Evolutionary conservation across 129 eudicot genomes (phyloP).

Genomic region (Tagetes patula): DNA sequence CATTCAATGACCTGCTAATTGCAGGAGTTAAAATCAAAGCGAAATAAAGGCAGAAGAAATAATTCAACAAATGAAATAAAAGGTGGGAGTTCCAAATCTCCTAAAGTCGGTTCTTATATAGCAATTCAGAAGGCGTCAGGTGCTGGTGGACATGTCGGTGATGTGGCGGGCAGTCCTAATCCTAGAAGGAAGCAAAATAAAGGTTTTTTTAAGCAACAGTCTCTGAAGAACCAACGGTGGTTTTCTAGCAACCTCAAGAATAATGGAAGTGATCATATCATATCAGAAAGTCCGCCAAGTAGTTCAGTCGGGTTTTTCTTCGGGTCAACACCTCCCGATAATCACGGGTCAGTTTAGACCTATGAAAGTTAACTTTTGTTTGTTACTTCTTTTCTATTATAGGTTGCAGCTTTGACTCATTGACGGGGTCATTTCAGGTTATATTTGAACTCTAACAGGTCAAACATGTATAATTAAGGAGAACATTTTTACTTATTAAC

Average conservation of each 20-base stretch:
- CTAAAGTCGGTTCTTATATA: constrained; percentile 33
- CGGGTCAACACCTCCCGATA: constrained; percentile 96
- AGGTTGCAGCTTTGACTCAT: not conserved
- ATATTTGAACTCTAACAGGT: not conserved
- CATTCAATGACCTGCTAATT: constrained; percentile 12
- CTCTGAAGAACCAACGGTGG: constrained; percentile 53
- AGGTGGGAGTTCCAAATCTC: constrained; percentile 49
- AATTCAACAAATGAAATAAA: constrained; percentile 43
- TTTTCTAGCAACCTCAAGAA: constrained; percentile 55
- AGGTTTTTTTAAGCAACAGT: constrained; percentile 55
- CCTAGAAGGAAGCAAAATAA: constrained; percentile 66
- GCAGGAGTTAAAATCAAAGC: constrained; percentile 70
- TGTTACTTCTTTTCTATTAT: not conserved
- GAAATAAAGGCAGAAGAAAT: constrained; percentile 48
- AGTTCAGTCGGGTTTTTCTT: constrained; percentile 92
- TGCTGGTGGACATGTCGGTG: constrained; percentile 22
- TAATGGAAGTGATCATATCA: constrained; percentile 45
- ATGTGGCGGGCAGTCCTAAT: constrained; percentile 50
- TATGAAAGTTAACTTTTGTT: not conserved
- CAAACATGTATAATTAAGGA: not conserved
- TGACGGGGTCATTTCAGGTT: not conserved
- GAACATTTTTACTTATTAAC: not conserved
- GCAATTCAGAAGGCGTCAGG: constrained; percentile 41
- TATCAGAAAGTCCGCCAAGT: constrained; percentile 94
- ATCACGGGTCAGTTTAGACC: constrained; percentile 54